Conservation (phyloP, 352 stramenopile species). For the Pythium aristosporum region DNA sequence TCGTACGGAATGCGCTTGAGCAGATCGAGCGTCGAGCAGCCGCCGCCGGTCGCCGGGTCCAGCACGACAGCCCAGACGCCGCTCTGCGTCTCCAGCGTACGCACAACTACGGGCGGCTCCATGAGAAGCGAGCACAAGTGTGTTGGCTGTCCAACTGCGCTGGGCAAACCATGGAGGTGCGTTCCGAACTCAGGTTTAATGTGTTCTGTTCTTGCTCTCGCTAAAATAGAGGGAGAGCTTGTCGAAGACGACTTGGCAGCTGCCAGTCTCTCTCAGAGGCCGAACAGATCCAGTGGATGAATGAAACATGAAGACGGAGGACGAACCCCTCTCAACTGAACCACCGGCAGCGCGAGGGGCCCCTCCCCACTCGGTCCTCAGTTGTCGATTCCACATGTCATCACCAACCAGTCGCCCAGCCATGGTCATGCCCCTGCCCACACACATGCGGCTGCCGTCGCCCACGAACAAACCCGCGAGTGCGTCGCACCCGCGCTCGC, state of each 20-base stretch:
- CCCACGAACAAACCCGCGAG: background rate
- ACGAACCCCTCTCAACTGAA: background rate
- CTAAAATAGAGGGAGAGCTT: no score
- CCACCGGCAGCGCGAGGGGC: no score
- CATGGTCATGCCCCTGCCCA: constrained; percentile 30
- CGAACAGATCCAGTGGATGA: background rate
- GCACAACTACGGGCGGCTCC: background rate
- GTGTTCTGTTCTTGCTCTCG: background rate
- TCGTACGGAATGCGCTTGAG: constrained; percentile 37
- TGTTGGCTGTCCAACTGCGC: no score
- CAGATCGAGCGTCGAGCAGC: constrained; percentile 65
- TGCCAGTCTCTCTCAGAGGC: constrained; percentile 8
- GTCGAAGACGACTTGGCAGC: background rate
- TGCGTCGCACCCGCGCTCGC: constrained; percentile 31
- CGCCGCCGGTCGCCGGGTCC: constrained; percentile 27
- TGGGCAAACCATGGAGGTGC: no score
- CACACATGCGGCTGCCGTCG: constrained; percentile 17
- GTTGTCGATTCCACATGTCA: constrained; percentile 20
- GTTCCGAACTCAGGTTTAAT: no score
- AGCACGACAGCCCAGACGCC: constrained; percentile 15
- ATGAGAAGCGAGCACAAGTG: background rate
- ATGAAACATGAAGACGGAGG: constrained; percentile 8
- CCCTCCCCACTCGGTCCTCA: constrained; percentile 4
- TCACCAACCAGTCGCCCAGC: background rate
- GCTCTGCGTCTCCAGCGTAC: background rate